Base-by-base conservation (phyloP, 257 asterid species). In the Jacaranda copaia region DNA sequence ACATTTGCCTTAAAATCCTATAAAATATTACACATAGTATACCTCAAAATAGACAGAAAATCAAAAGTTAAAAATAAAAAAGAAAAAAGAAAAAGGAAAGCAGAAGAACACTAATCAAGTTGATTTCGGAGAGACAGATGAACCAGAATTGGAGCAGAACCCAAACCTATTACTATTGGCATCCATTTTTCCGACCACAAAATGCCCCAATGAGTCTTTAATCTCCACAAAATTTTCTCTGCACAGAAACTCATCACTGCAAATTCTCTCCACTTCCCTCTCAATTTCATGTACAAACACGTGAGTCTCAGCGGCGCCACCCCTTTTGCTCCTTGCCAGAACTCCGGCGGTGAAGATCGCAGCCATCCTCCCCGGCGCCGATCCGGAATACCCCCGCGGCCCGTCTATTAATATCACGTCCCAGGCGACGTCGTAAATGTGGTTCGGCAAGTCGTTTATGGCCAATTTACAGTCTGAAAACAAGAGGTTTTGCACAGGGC, bases 401-500 rank as follows among this genome's bases (percentile, higher is more conserved):
- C 97, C 97, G 52, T 94, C 98, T 0, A 94, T 12, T 0, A 94
- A 36, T 12, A 94, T 92, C 53, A 89, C 82, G 64, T 94, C 97
- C 97, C 98, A 94, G 1, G 92, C 81, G 16, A 92, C 91, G 80
- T 94, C 98, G 92, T 94, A 94, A 16, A 94, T 48, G 86, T 94
- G 87, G 79, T 94, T 94, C 0, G 98, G 98, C 16, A 94, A 64
- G 72, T 94, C 98, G 77, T 94, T 94, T 0, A 94, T 65, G 13
- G 90, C 98, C 67, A 92, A 61, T 49, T 83, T 88, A 74, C 97
- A 94, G 48, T 94, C 98, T 1, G 98, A 92, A 63, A 88, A 94
- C 19, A 94, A 68, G n/a, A 94, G 91, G 73, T 94, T 88, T 68
- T 94, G 97, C 19, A 90, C 95, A 0, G 97, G 97, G 36, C 86